Percentiles rank a stretch among this genome's conserved stretches.
These are phyloP conservation scores for Brassica juncea DNA, from an alignment of 345 rosid genomes.

Conservation along the genomic window DNA sequence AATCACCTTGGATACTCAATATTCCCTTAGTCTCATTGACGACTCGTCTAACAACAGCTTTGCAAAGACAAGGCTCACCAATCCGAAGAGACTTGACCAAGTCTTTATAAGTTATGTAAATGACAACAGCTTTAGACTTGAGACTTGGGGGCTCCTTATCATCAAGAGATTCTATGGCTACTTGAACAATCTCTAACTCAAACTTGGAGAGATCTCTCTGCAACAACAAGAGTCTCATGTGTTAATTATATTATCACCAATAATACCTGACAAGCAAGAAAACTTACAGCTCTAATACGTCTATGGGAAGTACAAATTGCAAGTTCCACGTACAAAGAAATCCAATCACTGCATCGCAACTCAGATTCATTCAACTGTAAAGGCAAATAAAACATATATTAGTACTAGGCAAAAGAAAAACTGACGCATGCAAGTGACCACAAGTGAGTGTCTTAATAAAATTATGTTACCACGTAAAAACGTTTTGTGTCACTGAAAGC, in stretches of 20 bases:
- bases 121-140: not conserved
- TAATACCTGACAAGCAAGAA: not conserved
- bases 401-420: no score
- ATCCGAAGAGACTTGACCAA: not conserved
- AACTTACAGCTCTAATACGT: not conserved
- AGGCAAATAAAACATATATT: no score
- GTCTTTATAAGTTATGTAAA: not conserved
- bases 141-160: not conserved
- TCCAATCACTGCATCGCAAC: not conserved
- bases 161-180: not conserved
- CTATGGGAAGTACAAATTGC: not conserved
- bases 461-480: not conserved
- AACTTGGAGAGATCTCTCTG: not conserved
- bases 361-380: not conserved
- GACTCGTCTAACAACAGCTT: not conserved
- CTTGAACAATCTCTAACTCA: no score
- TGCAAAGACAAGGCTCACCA: not conserved
- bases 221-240: not conserved
- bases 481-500: not conserved
- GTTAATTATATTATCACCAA: not conserved
- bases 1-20: not conserved
- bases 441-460: not conserved
- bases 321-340: not conserved
- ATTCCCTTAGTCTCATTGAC: not conserved
- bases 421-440: not conserved